Percentiles rank a stretch among this genome's conserved stretches.
Evolutionary conservation across 2,329 filamentous ascomycete genomes (phyloP).

Genomic region (Cylindrodendrum hubeiense): DNA sequence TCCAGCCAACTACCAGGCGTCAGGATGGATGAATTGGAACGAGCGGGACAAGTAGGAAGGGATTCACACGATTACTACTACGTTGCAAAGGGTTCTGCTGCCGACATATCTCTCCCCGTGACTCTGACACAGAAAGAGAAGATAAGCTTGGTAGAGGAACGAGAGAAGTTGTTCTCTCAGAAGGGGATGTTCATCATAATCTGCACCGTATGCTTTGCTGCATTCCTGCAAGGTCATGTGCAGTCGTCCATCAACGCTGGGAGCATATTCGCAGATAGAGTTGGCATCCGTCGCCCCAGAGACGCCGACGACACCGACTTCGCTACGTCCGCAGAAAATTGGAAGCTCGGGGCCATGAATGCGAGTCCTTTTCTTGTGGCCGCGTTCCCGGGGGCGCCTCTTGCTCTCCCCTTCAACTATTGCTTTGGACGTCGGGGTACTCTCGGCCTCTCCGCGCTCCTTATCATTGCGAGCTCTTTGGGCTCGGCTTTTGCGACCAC

Average conservation of each 20-base stretch:
- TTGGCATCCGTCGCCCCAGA: constrained; percentile 23
- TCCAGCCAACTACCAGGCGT: background rate
- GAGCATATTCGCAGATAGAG: constrained; percentile 44
- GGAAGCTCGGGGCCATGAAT: constrained; percentile 56
- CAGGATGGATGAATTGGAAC: background rate
- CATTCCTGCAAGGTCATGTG: constrained; percentile 58
- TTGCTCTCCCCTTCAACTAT: constrained; percentile 57
- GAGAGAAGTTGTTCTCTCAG: constrained; percentile 17
- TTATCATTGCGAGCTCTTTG: constrained; percentile 55
- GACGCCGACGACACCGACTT: background rate
- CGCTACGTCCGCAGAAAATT: constrained; percentile 49
- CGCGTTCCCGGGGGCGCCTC: constrained; percentile 53
- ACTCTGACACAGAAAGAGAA: background rate
- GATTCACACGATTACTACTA: background rate
- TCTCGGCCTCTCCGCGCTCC: constrained; percentile 53
- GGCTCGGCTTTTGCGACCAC: constrained; percentile 49
- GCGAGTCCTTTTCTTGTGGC: constrained; percentile 55
- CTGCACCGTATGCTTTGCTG: constrained; percentile 54
- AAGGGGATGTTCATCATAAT: constrained; percentile 35
- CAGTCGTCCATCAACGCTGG: constrained; percentile 57
- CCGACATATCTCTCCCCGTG: background rate
- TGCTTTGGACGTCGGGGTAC: constrained; percentile 55
- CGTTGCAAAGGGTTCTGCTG: background rate
- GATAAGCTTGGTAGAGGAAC: background rate
- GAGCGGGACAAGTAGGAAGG: background rate